phyloP scores from a whole-genome alignment of 164 flowering plant genomes.

The Liquidambar formosana region DNA sequence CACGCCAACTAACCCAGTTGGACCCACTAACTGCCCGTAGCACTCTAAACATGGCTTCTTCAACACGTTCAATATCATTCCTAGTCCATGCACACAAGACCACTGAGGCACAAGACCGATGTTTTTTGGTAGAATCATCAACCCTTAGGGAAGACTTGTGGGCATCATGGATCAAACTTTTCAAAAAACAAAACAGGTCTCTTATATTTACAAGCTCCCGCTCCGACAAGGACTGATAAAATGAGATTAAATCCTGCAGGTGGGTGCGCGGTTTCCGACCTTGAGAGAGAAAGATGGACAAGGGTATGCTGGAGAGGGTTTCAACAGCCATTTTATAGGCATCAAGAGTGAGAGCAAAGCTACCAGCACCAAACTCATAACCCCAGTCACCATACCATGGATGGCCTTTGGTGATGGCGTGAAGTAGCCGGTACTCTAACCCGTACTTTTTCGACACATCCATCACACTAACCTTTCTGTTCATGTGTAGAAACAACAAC shows the following conservation, averaged over 20 bases:
- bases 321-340: slow-evolving; percentile 24
- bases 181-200: slow-evolving; percentile 32
- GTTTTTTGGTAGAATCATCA: not conserved
- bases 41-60: slow-evolving; percentile 24
- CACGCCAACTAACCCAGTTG: slow-evolving; percentile 23
- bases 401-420: slow-evolving; percentile 26
- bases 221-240: slow-evolving; percentile 24
- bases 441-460: slow-evolving; percentile 42
- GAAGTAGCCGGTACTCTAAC: slow-evolving; percentile 31
- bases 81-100: slow-evolving; percentile 28
- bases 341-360: slow-evolving; percentile 33
- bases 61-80: slow-evolving; percentile 24
- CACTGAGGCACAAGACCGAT: not conserved
- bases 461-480: slow-evolving; percentile 38
- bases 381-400: slow-evolving; percentile 44
- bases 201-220: slow-evolving; percentile 20
- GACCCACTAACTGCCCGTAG: slow-evolving; percentile 15
- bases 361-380: slow-evolving; percentile 34
- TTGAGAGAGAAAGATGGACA: slow-evolving; percentile 19
- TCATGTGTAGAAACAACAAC: not conserved
- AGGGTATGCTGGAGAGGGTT: slow-evolving; percentile 13
- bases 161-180: slow-evolving; percentile 14
- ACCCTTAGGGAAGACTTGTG: not conserved
- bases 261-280: slow-evolving; percentile 8
- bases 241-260: slow-evolving; percentile 16